A percentile compares a stretch with the other conserved stretches of the same genome.
Conservation (phyloP, 345 rosid species). For the Iberis pinnata region DNA sequence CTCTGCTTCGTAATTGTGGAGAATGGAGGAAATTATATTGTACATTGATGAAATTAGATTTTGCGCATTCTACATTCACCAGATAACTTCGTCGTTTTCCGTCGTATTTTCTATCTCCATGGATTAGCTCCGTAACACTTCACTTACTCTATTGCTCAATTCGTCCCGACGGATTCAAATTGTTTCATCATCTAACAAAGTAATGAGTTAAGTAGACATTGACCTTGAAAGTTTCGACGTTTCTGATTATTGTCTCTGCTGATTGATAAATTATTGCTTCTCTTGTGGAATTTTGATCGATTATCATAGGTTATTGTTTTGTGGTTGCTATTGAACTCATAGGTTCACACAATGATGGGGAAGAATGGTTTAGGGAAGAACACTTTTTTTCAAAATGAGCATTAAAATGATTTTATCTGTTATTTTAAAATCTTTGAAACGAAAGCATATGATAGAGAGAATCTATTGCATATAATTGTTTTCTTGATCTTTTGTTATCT, state of each 20-base stretch:
- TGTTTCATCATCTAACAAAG: not conserved
- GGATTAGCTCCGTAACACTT: conserved; percentile 35
- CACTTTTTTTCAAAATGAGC: conserved; percentile 76
- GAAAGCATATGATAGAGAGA: too few species aligned
- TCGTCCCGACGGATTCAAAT: conserved; percentile 7
- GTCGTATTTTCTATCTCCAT: conserved; percentile 22
- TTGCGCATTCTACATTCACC: conserved; percentile 17
- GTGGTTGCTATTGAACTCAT: conserved; percentile 11
- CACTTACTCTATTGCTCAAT: conserved; percentile 13
- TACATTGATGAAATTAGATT: conserved; percentile 21
- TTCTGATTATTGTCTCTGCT: not conserved
- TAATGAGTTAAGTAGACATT: not conserved
- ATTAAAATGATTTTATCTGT: not conserved
- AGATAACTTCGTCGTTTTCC: conserved; percentile 28
- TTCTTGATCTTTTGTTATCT: conserved; percentile 3
- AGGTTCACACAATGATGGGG: conserved; percentile 96
- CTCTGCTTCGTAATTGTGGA: too few species aligned
- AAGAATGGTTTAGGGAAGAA: conserved; percentile 98
- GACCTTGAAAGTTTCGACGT: not conserved
- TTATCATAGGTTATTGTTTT: conserved; percentile 13
- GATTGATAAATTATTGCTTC: too few species aligned
- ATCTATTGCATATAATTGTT: not conserved
- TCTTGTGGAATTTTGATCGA: too few species aligned
- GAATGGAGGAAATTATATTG: too few species aligned
- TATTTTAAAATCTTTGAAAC: too few species aligned